Evolutionary conservation across 345 rosid genomes (phyloP).

Genomic region (Brassica carinata): DNA sequence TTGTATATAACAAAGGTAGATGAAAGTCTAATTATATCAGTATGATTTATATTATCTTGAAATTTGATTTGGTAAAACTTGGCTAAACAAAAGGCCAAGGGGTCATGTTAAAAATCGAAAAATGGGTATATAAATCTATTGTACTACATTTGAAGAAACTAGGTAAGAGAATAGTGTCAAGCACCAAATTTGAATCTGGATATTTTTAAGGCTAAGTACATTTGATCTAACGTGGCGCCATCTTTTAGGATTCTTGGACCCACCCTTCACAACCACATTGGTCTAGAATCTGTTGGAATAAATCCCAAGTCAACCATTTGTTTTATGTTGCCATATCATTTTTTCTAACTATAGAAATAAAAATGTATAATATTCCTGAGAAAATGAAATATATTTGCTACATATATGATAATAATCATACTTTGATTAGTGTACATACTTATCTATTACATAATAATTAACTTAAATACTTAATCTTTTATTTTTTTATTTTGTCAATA

Average conservation of each 20-base stretch:
- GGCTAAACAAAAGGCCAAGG: slow-evolving; percentile 1
- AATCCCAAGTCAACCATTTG: slow-evolving; percentile 21
- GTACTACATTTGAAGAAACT: slow-evolving; percentile 1
- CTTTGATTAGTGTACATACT: neutral
- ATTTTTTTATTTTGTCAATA: no score
- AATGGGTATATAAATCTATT: slow-evolving; percentile 6
- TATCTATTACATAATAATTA: no score
- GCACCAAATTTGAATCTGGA: slow-evolving; percentile 21
- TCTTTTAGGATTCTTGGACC: neutral
- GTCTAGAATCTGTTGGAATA: neutral
- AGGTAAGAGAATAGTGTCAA: slow-evolving; percentile 5
- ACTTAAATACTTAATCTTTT: no score
- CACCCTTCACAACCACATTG: neutral
- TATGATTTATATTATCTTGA: slow-evolving; percentile 2
- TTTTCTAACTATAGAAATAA: neutral
- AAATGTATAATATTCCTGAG: neutral
- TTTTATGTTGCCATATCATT: neutral
- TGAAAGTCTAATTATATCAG: neutral
- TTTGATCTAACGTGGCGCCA: slow-evolving; percentile 11
- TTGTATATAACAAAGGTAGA: slow-evolving; percentile 11
- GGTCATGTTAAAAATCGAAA: slow-evolving; percentile 15
- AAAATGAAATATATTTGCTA: neutral
- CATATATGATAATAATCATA: neutral
- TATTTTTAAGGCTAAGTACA: slow-evolving; percentile 10
- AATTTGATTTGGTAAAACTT: neutral